These are phyloP conservation scores for Apiotrichum veenhuisii DNA, from an alignment of 1,284 basidiomycete genomes.

Conservation along the genomic window DNA sequence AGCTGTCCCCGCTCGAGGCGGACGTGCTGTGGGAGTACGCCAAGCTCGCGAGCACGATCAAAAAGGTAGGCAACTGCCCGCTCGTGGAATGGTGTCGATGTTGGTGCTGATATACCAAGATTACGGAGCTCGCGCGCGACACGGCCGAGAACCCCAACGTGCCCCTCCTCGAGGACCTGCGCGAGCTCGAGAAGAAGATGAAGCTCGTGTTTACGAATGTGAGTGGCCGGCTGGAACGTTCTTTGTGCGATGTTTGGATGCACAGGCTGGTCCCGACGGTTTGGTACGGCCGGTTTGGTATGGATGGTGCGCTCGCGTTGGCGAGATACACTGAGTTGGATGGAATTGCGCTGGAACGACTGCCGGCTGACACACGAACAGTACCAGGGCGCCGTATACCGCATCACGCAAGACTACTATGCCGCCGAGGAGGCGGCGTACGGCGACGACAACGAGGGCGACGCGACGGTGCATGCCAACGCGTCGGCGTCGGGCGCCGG, in stretches of 20 bases:
- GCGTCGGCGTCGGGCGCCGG: constrained; percentile 52
- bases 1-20: constrained; percentile 60
- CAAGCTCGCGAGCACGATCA: constrained; percentile 66
- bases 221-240: no score
- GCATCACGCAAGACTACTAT: constrained; percentile 65
- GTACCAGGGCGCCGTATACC: constrained; percentile 95
- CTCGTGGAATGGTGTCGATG: constrained; percentile 36
- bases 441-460: not conserved
- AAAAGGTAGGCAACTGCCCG: constrained; percentile 63
- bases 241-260: no score
- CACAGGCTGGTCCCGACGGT: no score
- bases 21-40: constrained; percentile 77
- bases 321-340: no score
- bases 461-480: not conserved
- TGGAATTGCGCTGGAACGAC: not conserved
- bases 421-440: not conserved
- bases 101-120: constrained; percentile 28
- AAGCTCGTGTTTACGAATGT: constrained; percentile 85
- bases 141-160: constrained; percentile 65
- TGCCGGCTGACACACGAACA: no score
- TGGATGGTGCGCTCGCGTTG: no score
- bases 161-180: constrained; percentile 68
- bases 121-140: constrained; percentile 44
- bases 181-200: constrained; percentile 89
- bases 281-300: no score